Percentiles rank a stretch among this genome's conserved stretches.
phyloP scores from a whole-genome alignment of 192 early-diverging fungal genomes.

The Umbelopsis isabellina region DNA sequence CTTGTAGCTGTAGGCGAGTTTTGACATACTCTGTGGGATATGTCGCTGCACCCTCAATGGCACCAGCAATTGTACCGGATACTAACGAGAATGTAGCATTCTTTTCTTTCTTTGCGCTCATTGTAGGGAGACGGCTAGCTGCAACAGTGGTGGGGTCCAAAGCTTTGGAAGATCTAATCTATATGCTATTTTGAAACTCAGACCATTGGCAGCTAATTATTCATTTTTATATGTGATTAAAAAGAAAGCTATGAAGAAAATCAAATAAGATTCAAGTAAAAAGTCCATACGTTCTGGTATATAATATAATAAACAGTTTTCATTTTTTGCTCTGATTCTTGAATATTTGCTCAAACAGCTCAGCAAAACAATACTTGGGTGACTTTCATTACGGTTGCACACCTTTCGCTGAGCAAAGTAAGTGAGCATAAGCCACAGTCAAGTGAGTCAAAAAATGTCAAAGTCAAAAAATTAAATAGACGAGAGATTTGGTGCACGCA shows the following conservation, averaged over 20 bases:
- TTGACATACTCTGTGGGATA: conserved; percentile 98
- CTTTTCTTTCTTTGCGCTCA: conserved; percentile 36
- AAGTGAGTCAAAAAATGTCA: conserved; percentile 16
- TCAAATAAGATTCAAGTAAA: no score
- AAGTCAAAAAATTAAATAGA: neutral
- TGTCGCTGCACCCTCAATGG: conserved; percentile 86
- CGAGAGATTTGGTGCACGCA: neutral
- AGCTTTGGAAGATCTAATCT: conserved; percentile 1
- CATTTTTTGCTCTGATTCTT: no score
- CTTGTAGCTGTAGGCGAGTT: conserved; percentile 93
- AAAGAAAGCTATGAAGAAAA: no score
- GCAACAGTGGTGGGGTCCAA: no score
- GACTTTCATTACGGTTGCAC: no score
- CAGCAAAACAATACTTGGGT: no score
- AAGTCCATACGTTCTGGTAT: no score
- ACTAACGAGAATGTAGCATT: conserved; percentile 68
- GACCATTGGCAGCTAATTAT: neutral
- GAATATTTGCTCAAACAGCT: no score
- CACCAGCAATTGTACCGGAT: conserved; percentile 88
- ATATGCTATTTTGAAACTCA: neutral
- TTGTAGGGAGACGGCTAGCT: neutral
- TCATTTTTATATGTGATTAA: no score
- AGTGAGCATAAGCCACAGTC: conserved; percentile 9
- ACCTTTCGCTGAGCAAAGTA: neutral
- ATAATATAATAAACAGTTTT: no score